These are phyloP conservation scores for Posidonia oceanica DNA, from an alignment of 116 monocot species.

Conservation along the genomic window DNA sequence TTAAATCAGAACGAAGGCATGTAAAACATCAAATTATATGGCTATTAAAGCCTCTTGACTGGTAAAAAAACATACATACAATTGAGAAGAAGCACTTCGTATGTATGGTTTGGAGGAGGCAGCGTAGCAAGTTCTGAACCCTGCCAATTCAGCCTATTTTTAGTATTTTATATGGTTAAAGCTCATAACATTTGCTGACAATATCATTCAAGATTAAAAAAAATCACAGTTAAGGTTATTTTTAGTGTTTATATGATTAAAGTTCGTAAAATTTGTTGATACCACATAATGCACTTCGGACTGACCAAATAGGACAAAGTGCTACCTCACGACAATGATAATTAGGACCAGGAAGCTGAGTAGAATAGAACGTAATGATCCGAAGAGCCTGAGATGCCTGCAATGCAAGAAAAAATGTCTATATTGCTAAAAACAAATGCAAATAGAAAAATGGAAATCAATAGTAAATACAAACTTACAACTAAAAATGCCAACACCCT, in stretches of 20 bases:
- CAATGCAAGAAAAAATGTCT: conserved; percentile 1
- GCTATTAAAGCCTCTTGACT: neutral
- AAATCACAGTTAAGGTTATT: neutral
- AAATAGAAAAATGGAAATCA: neutral
- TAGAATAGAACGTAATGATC: conserved; percentile 92
- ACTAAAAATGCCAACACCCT: conserved; percentile 75
- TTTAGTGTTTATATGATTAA: neutral
- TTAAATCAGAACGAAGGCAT: neutral
- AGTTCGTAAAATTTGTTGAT: neutral
- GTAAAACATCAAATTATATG: neutral
- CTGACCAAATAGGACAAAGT: neutral
- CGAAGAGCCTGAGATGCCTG: conserved; percentile 74
- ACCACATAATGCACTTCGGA: neutral
- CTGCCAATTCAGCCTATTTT: conserved; percentile 14
- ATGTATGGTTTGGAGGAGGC: conserved; percentile 43
- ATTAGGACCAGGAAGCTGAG: conserved; percentile 92
- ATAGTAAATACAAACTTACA: conserved; percentile 24
- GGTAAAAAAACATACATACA: conserved; percentile 28
- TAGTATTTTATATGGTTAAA: neutral
- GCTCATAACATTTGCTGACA: neutral
- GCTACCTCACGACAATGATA: conserved; percentile 95
- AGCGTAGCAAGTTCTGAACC: conserved; percentile 73
- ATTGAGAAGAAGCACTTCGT: conserved; percentile 80
- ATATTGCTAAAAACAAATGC: neutral
- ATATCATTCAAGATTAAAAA: too few species aligned